Percentiles rank a stretch among this genome's conserved stretches.
These are phyloP conservation scores for Populus tomentosa DNA, from an alignment of 441 rosid genomes.

Conservation along the genomic window DNA sequence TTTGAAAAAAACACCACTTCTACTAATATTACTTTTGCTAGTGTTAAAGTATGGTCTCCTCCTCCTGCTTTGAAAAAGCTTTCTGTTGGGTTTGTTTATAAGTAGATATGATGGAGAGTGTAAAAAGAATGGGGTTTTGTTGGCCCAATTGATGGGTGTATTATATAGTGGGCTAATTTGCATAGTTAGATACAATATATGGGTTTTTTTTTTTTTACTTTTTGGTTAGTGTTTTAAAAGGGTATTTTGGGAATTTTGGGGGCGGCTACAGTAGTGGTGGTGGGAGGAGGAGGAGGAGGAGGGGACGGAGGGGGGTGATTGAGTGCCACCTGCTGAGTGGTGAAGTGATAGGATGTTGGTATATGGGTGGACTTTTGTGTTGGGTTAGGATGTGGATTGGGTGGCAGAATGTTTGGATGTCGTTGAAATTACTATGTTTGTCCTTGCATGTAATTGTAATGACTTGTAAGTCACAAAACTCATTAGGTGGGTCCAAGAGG, in stretches of 20 bases:
- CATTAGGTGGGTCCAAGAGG: neutral
- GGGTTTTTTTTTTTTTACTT: neutral
- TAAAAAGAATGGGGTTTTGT: neutral
- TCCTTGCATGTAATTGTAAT: neutral
- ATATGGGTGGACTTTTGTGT: neutral
- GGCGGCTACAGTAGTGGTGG: neutral
- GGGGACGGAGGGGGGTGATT: neutral
- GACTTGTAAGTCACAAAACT: neutral
- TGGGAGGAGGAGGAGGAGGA: slow-evolving; percentile 11
- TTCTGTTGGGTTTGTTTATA: slow-evolving; percentile 5
- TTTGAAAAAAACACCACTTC: slow-evolving; percentile 3
- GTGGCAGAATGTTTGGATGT: slow-evolving; percentile 10
- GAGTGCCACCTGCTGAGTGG: slow-evolving; percentile 20
- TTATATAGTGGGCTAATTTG: slow-evolving; percentile 17
- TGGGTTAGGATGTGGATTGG: slow-evolving; percentile 24
- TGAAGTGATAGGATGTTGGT: neutral
- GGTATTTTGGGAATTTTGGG: slow-evolving; percentile 35
- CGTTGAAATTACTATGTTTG: slow-evolving; percentile 16
- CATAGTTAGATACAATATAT: slow-evolving; percentile 13
- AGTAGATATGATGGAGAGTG: slow-evolving; percentile 8
- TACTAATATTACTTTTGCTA: neutral
- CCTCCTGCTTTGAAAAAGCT: neutral
- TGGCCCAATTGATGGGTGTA: slow-evolving; percentile 15
- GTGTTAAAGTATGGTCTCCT: neutral
- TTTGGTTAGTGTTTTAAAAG: neutral